Conservation (phyloP, 2,329 filamentous ascomycete species). For the Gaeumannomyces sp. region DNA sequence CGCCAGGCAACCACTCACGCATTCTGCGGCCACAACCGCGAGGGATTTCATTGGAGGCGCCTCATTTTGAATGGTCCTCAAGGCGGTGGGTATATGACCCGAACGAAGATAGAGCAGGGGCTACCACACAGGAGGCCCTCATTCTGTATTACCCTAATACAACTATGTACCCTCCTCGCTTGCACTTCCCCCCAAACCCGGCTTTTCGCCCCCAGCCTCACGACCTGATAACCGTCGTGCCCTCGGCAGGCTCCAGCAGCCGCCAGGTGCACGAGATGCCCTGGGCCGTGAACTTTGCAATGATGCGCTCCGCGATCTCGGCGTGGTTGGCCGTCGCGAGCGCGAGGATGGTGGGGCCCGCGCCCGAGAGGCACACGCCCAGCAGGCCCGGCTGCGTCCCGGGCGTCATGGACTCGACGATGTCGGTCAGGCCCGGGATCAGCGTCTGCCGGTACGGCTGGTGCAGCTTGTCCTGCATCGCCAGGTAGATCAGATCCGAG, state of each 20-base stretch:
- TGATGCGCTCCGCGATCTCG: slow-evolving; percentile 73
- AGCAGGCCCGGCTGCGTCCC: slow-evolving; percentile 79
- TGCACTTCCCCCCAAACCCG: no score
- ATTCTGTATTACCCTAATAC: no score
- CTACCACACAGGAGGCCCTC: no score
- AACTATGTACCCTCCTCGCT: no score
- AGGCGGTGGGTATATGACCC: no score
- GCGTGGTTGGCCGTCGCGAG: slow-evolving; percentile 88
- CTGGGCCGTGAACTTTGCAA: slow-evolving; percentile 65
- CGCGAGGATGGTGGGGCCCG: slow-evolving; percentile 89
- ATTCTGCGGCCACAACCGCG: no score
- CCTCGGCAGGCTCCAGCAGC: slow-evolving; percentile 80
- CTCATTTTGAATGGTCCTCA: no score
- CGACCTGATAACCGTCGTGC: slow-evolving; percentile 42
- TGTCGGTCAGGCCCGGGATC: slow-evolving; percentile 86
- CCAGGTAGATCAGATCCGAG: slow-evolving; percentile 88
- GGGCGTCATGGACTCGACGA: slow-evolving; percentile 86
- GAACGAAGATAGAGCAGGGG: no score
- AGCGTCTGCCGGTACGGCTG: slow-evolving; percentile 90
- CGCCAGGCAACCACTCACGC: no score
- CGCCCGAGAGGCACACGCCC: slow-evolving; percentile 90
- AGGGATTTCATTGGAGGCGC: no score
- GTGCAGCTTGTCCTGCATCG: slow-evolving; percentile 98
- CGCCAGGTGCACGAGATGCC: slow-evolving; percentile 79
- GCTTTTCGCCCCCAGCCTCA: neutral